Percentiles rank a stretch among this genome's conserved stretches.
These are phyloP conservation scores for Perilla frutescens DNA, from an alignment of 257 asterid species.

Conservation along the genomic window DNA sequence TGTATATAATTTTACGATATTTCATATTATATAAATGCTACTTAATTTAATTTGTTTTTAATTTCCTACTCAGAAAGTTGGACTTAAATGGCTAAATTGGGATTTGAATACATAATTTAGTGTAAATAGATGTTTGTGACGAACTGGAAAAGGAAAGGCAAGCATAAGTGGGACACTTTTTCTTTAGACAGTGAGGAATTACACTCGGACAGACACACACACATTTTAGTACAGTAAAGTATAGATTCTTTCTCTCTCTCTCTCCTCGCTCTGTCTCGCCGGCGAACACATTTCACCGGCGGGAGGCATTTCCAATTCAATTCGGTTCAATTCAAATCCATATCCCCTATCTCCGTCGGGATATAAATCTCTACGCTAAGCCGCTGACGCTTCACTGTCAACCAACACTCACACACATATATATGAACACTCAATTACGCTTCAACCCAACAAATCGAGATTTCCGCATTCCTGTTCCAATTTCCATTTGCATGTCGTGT, in stretches of 20 bases:
- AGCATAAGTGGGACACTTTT: background rate
- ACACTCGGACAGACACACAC: conserved; percentile 27
- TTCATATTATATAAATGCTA: too few species aligned
- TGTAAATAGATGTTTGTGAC: too few species aligned
- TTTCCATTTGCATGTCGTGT: conserved; percentile 41
- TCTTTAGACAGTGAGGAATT: conserved; percentile 14
- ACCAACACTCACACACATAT: background rate
- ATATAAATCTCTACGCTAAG: background rate
- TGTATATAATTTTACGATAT: too few species aligned
- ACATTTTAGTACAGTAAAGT: conserved; percentile 4
- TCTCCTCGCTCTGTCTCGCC: conserved; percentile 29
- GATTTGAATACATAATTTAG: background rate
- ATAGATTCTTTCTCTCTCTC: conserved; percentile 41
- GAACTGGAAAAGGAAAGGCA: background rate
- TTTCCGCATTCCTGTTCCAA: conserved; percentile 30
- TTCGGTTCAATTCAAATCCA: background rate
- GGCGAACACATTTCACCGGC: conserved; percentile 39
- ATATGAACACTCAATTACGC: conserved; percentile 14
- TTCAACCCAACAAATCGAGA: conserved; percentile 13
- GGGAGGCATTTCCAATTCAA: background rate
- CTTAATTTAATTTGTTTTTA: background rate
- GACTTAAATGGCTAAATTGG: background rate
- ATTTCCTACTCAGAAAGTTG: background rate
- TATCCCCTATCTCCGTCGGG: background rate
- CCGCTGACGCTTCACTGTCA: conserved; percentile 16